Evolutionary conservation across 768 basidiomycete genomes (phyloP).

Genomic region (Suillus decipiens): DNA sequence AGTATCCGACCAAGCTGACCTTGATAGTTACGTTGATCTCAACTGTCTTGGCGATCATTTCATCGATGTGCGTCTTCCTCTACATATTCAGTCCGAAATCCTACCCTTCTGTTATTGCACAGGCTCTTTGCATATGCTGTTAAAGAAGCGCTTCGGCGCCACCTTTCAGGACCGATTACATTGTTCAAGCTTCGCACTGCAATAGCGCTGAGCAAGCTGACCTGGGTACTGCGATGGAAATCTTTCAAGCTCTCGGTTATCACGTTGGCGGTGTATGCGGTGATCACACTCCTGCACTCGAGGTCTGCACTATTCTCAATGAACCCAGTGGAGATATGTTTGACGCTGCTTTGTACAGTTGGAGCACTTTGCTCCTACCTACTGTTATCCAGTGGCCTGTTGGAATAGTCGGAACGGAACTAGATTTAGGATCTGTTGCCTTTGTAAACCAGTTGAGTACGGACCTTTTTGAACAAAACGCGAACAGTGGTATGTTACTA

Average conservation of each 20-base stretch:
- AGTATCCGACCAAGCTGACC: background rate
- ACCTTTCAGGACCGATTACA: background rate
- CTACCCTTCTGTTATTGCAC: background rate
- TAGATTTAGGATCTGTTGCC: background rate
- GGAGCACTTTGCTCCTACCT: conserved; percentile 3
- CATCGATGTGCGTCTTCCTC: background rate
- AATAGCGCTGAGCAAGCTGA: background rate
- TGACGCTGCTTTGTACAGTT: background rate
- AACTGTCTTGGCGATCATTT: background rate
- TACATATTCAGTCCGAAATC: background rate
- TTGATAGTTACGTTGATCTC: background rate
- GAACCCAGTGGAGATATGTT: background rate
- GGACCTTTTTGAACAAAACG: background rate
- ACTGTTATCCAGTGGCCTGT: background rate
- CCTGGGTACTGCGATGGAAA: background rate
- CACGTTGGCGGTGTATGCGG: background rate
- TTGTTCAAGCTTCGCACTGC: conserved; percentile 1
- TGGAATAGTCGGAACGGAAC: background rate
- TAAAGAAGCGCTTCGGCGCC: background rate
- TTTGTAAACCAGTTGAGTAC: background rate
- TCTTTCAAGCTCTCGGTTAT: background rate
- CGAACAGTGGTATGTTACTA: background rate
- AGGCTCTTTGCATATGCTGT: conserved; percentile 1
- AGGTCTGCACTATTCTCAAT: background rate
- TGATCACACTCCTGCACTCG: background rate